Conservation (phyloP, 805 yeast genomes). For the Clavispora vitiphila region DNA sequence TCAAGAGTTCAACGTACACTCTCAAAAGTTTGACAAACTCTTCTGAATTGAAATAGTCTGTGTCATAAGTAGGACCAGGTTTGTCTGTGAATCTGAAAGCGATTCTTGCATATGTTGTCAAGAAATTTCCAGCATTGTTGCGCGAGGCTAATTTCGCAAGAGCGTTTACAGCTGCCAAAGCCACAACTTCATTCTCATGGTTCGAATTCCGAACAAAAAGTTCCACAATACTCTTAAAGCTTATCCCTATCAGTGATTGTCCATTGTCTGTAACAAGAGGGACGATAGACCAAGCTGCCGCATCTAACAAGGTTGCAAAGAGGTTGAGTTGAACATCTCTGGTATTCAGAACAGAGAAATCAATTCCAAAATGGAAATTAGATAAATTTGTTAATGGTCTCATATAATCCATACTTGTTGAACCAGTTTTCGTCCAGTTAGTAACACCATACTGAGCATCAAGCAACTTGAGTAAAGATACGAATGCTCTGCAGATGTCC, state of each 20-base stretch:
- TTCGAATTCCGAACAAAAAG: conserved; percentile 71
- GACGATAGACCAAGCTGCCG: conserved; percentile 60
- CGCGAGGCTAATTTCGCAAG: conserved; percentile 62
- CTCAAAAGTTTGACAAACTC: conserved; percentile 57
- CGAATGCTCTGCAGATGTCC: conserved; percentile 59
- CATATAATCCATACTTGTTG: conserved; percentile 11
- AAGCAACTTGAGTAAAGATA: conserved; percentile 49
- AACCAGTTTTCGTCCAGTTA: conserved; percentile 20
- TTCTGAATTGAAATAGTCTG: conserved; percentile 54
- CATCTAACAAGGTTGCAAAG: conserved; percentile 64
- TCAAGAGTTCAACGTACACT: conserved; percentile 72
- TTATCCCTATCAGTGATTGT: conserved; percentile 39
- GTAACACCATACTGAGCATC: conserved; percentile 52
- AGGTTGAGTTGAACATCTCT: conserved; percentile 48
- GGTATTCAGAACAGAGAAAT: conserved; percentile 27
- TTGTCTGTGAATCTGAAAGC: conserved; percentile 79
- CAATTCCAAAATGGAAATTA: conserved; percentile 34
- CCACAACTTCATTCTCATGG: conserved; percentile 58
- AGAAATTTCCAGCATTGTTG: conserved; percentile 62
- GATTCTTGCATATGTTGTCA: conserved; percentile 70
- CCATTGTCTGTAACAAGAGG: conserved; percentile 36
- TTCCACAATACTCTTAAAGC: conserved; percentile 66
- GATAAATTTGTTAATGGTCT: conserved; percentile 38
- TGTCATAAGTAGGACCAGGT: conserved; percentile 49
- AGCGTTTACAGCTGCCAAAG: conserved; percentile 59